Evolutionary conservation across 164 flowering plant species (phyloP).

Genomic region (Chimonanthus praecox): DNA sequence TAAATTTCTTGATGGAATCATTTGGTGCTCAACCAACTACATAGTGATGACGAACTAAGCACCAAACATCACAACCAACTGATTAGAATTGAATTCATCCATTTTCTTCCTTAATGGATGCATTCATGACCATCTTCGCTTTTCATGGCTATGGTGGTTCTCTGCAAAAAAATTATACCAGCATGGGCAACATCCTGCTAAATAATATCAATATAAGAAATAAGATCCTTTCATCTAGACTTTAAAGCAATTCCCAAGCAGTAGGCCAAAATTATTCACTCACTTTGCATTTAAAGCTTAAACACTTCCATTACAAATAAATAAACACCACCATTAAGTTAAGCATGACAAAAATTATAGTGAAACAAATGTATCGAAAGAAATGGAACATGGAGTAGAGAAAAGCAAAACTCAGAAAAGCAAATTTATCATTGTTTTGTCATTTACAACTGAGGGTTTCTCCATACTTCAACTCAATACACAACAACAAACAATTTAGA

Average conservation of each 20-base stretch:
- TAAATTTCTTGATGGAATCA: too few relatives aligned
- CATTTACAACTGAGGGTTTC: background rate
- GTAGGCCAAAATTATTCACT: background rate
- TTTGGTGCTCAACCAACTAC: too few relatives aligned
- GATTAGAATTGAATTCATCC: too few relatives aligned
- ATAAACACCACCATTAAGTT: background rate
- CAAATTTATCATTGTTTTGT: background rate
- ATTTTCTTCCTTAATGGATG: background rate
- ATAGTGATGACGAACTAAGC: too few relatives aligned
- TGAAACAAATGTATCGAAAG: background rate
- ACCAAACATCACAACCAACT: too few relatives aligned
- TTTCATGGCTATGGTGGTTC: background rate
- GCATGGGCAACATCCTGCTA: background rate
- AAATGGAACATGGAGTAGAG: too few relatives aligned
- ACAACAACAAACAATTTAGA: background rate
- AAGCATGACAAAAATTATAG: background rate
- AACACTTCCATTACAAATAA: background rate
- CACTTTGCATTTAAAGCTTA: too few relatives aligned
- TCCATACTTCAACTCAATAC: background rate
- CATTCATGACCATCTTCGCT: too few relatives aligned
- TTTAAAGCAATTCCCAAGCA: background rate
- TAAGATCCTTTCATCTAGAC: background rate
- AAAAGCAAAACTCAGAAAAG: too few relatives aligned
- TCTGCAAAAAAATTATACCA: background rate
- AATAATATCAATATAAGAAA: too few relatives aligned